Base-by-base conservation (phyloP, 2,329 filamentous ascomycete genomes). In the Xylaria sp. region DNA sequence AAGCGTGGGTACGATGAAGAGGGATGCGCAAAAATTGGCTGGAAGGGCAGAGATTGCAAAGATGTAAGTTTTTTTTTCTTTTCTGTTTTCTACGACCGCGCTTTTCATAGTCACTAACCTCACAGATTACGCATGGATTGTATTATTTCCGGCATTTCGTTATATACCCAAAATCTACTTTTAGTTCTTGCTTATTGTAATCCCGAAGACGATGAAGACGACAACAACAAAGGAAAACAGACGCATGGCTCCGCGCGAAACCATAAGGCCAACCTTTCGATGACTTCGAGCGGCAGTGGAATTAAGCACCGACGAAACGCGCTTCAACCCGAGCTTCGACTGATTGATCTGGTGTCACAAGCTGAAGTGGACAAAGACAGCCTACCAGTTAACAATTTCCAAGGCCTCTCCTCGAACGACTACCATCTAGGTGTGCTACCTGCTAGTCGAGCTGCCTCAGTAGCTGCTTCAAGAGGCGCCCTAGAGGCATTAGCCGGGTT, bases 141-240 rank as follows among this genome's bases (percentile, higher is more conserved):
- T 82, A 93, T 97, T 76, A 92, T 99, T 81, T 97, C 95, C 74
- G 95, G 95, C 72, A 90, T 99, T 77, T 96, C 94, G 67, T 84
- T 99, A 78, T 98, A 97, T 87, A 97, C 93, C 74, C 92, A 92
- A 74, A 95, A 87, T 73, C 83, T 97, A 69, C 84, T 99, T 76
- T 86, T 97, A 71, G 90, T 98, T 71, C 89, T 99, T 79, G 93
- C 93, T 73, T 97, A 96, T 78, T 88, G 93, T 71, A 89, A 89
- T 63, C 86, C 89, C 37, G 90, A 93, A 7, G 85, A 88, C 13
- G 84, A 88, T 3, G 52, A 64, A 17, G 90, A 92, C 13, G 84
- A 88, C 7, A 78, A 79, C 1, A 74, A 76, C 3, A 75, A 77
- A 1, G 74, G 78, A 1, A 66, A 69, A 11, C 68, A 76, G 58